A percentile compares a stretch with the other conserved stretches of the same genome.
phyloP scores from a whole-genome alignment of 371 early-diverging fungal species.

The Syncephalastrum monosporum region DNA sequence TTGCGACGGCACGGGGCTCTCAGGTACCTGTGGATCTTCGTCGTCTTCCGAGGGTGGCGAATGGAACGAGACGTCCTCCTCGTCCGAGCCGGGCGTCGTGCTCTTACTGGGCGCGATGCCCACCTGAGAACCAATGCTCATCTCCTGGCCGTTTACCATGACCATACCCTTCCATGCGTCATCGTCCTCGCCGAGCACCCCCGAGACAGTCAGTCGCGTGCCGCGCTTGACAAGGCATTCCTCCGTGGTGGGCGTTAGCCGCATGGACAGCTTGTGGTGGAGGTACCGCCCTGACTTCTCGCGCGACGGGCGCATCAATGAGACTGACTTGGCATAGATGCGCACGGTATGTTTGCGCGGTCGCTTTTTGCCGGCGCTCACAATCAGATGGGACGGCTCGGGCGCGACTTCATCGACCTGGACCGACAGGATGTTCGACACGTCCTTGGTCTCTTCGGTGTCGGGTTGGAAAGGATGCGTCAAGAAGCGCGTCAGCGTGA shows the following conservation, averaged over 20 bases:
- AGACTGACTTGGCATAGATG: background rate
- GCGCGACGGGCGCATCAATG: background rate
- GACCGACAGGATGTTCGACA: slow-evolving; percentile 14
- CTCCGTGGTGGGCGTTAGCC: slow-evolving; percentile 20
- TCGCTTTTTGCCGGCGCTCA: slow-evolving; percentile 7
- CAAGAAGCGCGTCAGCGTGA: slow-evolving; percentile 7
- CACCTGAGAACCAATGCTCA: slow-evolving; percentile 4
- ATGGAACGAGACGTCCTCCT: background rate
- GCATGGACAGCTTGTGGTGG: slow-evolving; percentile 19
- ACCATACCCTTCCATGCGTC: slow-evolving; percentile 21
- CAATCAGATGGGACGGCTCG: slow-evolving; percentile 23
- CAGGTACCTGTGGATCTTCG: background rate
- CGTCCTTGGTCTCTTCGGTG: slow-evolving; percentile 12
- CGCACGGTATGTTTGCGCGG: slow-evolving; percentile 15
- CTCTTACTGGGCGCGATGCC: background rate
- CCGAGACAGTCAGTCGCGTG: slow-evolving; percentile 27
- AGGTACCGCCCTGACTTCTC: slow-evolving; percentile 6
- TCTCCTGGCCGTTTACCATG: slow-evolving; percentile 18
- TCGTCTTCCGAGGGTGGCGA: background rate
- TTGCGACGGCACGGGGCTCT: background rate
- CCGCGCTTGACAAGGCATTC: slow-evolving; percentile 12
- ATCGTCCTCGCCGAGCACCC: slow-evolving; percentile 33
- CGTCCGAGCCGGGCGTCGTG: no score
- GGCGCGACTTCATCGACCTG: slow-evolving; percentile 23
- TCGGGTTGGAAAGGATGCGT: background rate